phyloP scores from a whole-genome alignment of 2,329 filamentous ascomycete genomes.

The Sclerotinia minor region DNA sequence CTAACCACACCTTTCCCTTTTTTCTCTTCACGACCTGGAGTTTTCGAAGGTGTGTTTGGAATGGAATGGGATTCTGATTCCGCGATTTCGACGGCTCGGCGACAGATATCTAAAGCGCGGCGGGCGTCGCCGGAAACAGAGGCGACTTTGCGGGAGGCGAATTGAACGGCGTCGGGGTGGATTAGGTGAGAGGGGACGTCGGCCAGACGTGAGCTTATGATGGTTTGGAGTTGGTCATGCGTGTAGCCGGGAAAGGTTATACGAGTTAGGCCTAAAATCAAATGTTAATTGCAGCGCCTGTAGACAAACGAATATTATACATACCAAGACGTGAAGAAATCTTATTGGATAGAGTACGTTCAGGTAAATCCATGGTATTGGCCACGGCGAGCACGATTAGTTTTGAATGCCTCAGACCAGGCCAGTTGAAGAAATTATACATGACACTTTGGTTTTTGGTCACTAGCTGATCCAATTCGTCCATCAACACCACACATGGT shows the following conservation, averaged over 20 bases:
- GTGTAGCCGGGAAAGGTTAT: conserved; percentile 98
- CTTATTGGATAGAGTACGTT: conserved; percentile 95
- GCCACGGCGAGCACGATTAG: conserved; percentile 96
- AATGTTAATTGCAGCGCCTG: conserved; percentile 25
- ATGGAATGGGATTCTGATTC: conserved; percentile 63
- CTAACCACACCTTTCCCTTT: conserved; percentile 63
- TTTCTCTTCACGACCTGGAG: conserved; percentile 42
- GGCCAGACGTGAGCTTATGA: conserved; percentile 90
- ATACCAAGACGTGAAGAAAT: conserved; percentile 80
- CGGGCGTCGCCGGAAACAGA: conserved; percentile 93
- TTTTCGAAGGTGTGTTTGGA: conserved; percentile 64
- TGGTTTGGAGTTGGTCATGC: conserved; percentile 94
- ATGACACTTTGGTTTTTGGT: conserved; percentile 99
- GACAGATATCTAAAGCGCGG: conserved; percentile 90
- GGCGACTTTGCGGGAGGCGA: conserved; percentile 93
- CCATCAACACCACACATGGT: conserved; percentile 96
- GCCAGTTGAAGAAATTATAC: conserved; percentile 99
- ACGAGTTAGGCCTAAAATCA: conserved; percentile 67
- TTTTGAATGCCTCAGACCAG: conserved; percentile 82
- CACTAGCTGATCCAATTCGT: conserved; percentile 95
- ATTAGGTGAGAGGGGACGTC: conserved; percentile 88
- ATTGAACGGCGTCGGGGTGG: conserved; percentile 90
- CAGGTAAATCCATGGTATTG: conserved; percentile 98
- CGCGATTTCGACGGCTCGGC: conserved; percentile 90
- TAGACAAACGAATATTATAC: not conserved